phyloP scores from a whole-genome alignment of 2,329 filamentous ascomycete genomes.

The Neocucurbitaria cava region DNA sequence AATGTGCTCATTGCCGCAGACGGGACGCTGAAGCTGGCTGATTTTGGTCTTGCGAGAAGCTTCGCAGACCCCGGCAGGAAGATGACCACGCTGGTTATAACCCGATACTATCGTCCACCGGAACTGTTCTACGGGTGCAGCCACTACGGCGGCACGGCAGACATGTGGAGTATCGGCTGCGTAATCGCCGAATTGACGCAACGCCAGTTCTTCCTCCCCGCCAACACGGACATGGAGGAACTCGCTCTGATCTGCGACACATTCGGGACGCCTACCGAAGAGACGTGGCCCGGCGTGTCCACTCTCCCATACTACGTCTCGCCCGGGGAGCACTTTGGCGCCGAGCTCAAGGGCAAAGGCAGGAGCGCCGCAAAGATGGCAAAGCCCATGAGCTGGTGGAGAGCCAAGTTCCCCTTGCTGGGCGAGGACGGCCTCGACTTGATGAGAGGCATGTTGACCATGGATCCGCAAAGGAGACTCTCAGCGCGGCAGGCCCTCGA shows the following conservation, averaged over 20 bases:
- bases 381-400: slow-evolving; percentile 76
- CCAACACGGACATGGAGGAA: slow-evolving; percentile 85
- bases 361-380: slow-evolving; percentile 57
- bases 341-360: slow-evolving; percentile 41
- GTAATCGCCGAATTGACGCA: slow-evolving; percentile 92
- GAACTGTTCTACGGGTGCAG: slow-evolving; percentile 90
- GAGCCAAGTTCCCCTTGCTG: slow-evolving; percentile 77
- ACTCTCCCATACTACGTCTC: slow-evolving; percentile 82
- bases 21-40: slow-evolving; percentile 92
- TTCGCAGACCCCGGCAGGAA: slow-evolving; percentile 86
- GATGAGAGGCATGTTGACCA: slow-evolving; percentile 80
- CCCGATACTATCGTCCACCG: slow-evolving; percentile 93
- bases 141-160: slow-evolving; percentile 89
- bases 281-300: slow-evolving; percentile 92
- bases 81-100: slow-evolving; percentile 97
- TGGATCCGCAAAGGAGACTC: slow-evolving; percentile 87
- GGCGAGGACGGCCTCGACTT: slow-evolving; percentile 86
- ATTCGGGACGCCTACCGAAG: slow-evolving; percentile 89
- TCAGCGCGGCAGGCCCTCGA: slow-evolving; percentile 78
- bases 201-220: slow-evolving; percentile 81
- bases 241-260: slow-evolving; percentile 82
- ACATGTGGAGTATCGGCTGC: slow-evolving; percentile 91
- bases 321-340: slow-evolving; percentile 53
- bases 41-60: slow-evolving; percentile 91
- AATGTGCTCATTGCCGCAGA: slow-evolving; percentile 94